Conservation (phyloP, 192 early-diverging fungal genomes). For the Coemansia sp. region DNA sequence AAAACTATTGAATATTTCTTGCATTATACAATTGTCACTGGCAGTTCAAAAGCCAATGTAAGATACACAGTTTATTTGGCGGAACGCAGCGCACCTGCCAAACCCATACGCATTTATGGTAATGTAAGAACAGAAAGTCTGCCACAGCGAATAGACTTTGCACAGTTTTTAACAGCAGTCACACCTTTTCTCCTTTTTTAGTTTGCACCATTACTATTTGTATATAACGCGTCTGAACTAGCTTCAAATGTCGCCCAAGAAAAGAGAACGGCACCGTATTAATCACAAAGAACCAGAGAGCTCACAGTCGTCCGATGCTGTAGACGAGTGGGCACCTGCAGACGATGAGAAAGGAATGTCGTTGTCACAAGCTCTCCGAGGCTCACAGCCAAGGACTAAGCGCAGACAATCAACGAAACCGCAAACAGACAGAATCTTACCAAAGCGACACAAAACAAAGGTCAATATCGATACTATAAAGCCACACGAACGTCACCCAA, state of each 20-base stretch:
- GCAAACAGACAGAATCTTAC: neutral
- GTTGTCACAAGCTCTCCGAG: neutral
- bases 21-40: too few relatives aligned
- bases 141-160: too few relatives aligned
- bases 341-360: neutral
- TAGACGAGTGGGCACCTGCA: conserved; percentile 24
- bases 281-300: neutral
- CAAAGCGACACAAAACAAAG: neutral
- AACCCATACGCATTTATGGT: too few relatives aligned
- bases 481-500: neutral
- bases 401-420: neutral
- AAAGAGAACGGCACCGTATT: neutral
- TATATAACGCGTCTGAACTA: neutral
- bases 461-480: neutral
- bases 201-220: neutral
- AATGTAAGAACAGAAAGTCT: too few relatives aligned
- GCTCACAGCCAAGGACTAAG: neutral
- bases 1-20: too few relatives aligned
- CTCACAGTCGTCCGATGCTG: neutral
- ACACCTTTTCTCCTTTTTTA: neutral
- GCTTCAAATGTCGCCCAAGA: conserved; percentile 1
- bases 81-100: too few relatives aligned
- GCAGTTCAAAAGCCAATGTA: too few relatives aligned
- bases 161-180: too few relatives aligned
- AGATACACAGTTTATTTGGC: too few relatives aligned